Evolutionary conservation across 768 basidiomycete genomes (phyloP), one percentile per base, ranked within the genome.

Genomic region (Panus rudis): DNA sequence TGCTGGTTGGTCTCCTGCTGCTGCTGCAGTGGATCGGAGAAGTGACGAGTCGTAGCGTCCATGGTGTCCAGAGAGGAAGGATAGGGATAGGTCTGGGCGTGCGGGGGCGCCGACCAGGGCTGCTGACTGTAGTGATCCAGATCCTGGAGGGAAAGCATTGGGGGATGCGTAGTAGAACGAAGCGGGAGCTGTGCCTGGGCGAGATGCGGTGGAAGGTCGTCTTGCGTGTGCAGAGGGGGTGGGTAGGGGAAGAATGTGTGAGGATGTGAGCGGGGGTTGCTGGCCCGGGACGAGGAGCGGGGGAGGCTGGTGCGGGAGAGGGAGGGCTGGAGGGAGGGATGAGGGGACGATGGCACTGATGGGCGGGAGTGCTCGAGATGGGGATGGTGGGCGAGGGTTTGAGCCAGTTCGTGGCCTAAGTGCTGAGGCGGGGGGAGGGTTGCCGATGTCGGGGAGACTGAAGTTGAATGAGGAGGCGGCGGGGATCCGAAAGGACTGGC

Each of bases 291-390:
- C 45, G 56, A 56, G 49, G 71, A 55, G 66, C 72, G 52, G 41
- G 24, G 47, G 51, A 59, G 34, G 52, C 11, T 47, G 64, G 41
- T 61, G 68, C 59, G 60, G 43, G 60, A 51, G 52, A 55, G 58
- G 65, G 54, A 67, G 71, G 53, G 46, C 25, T 51, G 52, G 39
- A 49, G 54, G 46, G 78, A 81, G 68, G 61, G 79, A 69, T 59
- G 78, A 69, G 81, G 81, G 72, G 82, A 86, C 72, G 79, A 85
- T 72, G 64, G 78, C 70, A 68, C 79, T 60, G 81, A 84, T 77
- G 43, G 81, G 80, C 51, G 81, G 81, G 78, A 84, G 79, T 37
- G 76, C 69, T 70, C 68, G 66, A 61, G 68, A 62, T 69, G 71
- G 63, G 10, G 28, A 30, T 30, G 28, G 16, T 16, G 28, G 28